Percentiles rank a stretch among this genome's conserved stretches.
These are phyloP conservation scores for Neolentinus lepideus DNA, from an alignment of 1,284 basidiomycete species.

Conservation along the genomic window DNA sequence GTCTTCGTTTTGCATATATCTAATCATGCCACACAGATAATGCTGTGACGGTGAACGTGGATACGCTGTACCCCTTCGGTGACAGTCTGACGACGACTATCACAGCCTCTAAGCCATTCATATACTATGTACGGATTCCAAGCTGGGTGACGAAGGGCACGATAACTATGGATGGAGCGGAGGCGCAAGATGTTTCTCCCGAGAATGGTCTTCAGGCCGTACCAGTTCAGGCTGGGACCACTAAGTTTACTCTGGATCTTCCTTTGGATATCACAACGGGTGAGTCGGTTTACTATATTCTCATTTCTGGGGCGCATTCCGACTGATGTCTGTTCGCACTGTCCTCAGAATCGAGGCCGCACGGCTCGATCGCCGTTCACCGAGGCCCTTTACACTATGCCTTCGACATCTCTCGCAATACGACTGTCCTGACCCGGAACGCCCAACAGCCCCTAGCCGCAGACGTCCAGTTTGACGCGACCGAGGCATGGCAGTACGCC, in stretches of 20 bases:
- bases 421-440: conserved; percentile 37
- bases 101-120: conserved; percentile 39
- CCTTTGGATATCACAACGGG: conserved; percentile 43
- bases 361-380: conserved; percentile 47
- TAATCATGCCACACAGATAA: conserved; percentile 27
- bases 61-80: conserved; percentile 52
- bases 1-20: neutral
- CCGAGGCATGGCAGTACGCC: conserved; percentile 44
- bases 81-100: conserved; percentile 44
- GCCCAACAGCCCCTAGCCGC: conserved; percentile 39
- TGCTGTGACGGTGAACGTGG: conserved; percentile 37
- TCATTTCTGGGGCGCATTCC: neutral
- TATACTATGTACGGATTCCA: conserved; percentile 48
- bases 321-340: neutral
- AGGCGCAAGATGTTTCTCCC: conserved; percentile 28
- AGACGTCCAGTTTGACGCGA: conserved; percentile 46
- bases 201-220: conserved; percentile 42
- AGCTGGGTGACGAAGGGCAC: conserved; percentile 46
- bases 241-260: conserved; percentile 36
- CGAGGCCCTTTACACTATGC: conserved; percentile 52
- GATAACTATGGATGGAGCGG: conserved; percentile 37
- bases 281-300: conserved; percentile 12
- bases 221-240: conserved; percentile 34
- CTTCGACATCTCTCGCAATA: conserved; percentile 37
- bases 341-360: conserved; percentile 37